Evolutionary conservation across 805 yeast species (phyloP), one percentile per base, ranked within the genome.

Genomic region (Priceomyces fermenticarens): DNA sequence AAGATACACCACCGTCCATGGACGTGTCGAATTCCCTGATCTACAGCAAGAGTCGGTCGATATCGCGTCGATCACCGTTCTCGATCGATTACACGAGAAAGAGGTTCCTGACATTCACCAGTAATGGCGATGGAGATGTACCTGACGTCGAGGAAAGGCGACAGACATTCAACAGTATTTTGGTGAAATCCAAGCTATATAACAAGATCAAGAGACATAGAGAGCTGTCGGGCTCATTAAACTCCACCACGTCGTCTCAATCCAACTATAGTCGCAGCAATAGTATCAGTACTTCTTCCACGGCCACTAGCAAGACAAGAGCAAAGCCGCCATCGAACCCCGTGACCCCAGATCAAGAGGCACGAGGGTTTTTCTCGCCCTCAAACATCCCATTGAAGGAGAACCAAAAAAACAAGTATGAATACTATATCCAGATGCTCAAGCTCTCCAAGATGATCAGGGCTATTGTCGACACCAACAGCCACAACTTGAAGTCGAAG

Each of bases 181-280:
- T 62, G 20, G 49, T 66, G 12, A 69, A 68, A 41, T 59, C 71
- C 3, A 55, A 57, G 43, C 51, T 69, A 30, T 69, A 68, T 45
- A 62, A 60, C 43, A 60, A 61, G 40, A 49, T 68, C 16, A 67
- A 59, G 43, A 66, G 63, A 39, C 56, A 63, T 39, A 51, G 73
- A 4, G 72, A 67, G 33, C 67, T 63, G 58, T 47, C 58, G 7
- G 42, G 58, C n/a, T 60, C 67, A 2, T 37, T 53, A 35, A 51
- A 43, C 23, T 60, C 67, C 3, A 50, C 42, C 20, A 33, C 43
- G 10, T 55, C 62, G 17, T 39, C 45, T 9, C 46, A 46, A 12
- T 45, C 54, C 3, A 51, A 38, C 31, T 46, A 52, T 33, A 48
- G 61, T 32, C 53, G 46, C 41, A 45, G 63, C 34, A 54, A 52